Evolutionary conservation across 768 basidiomycete genomes (phyloP), one percentile per base, ranked within the genome.

Genomic region (Lyophyllum decastes): DNA sequence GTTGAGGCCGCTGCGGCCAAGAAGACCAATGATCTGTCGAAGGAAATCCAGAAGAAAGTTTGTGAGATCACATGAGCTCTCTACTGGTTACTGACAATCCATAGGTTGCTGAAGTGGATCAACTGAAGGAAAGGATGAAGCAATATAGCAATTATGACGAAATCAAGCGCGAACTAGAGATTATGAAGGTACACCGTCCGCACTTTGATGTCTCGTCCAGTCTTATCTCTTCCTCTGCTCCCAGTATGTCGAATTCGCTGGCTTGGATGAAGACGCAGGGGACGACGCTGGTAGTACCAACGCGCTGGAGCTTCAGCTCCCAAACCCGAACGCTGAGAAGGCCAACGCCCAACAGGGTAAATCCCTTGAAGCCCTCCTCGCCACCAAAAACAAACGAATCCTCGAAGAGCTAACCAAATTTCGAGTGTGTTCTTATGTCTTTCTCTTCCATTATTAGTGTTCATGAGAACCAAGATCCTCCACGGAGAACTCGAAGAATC

Each of bases 121-220:
- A 80, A 48, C 77, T 95, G 2, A 87, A 82, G 68, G 73, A 76
- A 33, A 87, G 86, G 62, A 74, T 98, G 35, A 86, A 84, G 65
- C 84, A 84, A 61, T 92, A 89, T 59, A 71, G 71, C 16, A 94
- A 99, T 71, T 98, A 99, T 66, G 96, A 98, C 66, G 95, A 98
- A 75, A 87, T 98, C 68, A 98, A 98, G 76, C 88, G 97, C 25
- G 97, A 99, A 70, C 81, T 99, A 26, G 95, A 95, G 68, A 98
- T 99, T 62, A 92, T 98, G 93, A 98, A 99, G 86, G 97, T 92
- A 49, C 46, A 51, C 22, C 75, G 38, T 19, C 2, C 25, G n/a
- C n/a, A n/a, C n/a, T 57, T 48, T 45, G 30, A 22, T 48, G 8
- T 25, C 25, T 49, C 10, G 34, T 53, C 44, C 44, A 17, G 24